phyloP scores from a whole-genome alignment of 139 green algal genomes.

The Chlamydomonas incerta region DNA sequence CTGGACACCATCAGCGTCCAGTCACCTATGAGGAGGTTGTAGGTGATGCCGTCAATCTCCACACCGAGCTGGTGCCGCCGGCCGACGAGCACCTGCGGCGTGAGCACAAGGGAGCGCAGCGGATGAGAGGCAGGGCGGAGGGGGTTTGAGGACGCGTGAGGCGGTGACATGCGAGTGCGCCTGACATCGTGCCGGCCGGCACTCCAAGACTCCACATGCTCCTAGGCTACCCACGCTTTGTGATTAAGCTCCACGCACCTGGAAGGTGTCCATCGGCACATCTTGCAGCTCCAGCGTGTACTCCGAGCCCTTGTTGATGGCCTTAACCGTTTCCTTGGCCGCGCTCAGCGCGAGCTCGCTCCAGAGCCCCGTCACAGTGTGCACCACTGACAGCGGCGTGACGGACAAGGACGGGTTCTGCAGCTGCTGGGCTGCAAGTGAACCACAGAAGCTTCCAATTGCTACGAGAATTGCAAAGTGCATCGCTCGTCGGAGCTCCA shows the following conservation, averaged over 20 bases:
- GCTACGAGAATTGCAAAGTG: too few relatives aligned
- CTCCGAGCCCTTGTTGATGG: neutral
- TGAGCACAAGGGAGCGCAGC: neutral
- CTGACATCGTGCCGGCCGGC: too few relatives aligned
- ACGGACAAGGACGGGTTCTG: neutral
- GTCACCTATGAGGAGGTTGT: conserved; percentile 12
- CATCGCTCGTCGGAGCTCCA: too few relatives aligned
- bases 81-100: conserved; percentile 20
- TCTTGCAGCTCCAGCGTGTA: neutral
- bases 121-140: neutral
- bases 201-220: too few relatives aligned
- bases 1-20: too few relatives aligned
- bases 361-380: conserved; percentile 18
- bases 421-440: too few relatives aligned
- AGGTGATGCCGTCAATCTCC: conserved; percentile 30
- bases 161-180: too few relatives aligned
- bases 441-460: too few relatives aligned
- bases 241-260: too few relatives aligned
- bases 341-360: neutral
- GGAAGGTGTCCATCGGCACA: conserved; percentile 30
- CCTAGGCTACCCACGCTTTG: too few relatives aligned
- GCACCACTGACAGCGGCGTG: neutral
- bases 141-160: neutral
- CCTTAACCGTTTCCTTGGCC: neutral
- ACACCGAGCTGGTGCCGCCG: conserved; percentile 26